phyloP scores from a whole-genome alignment of 1,284 basidiomycete species.

The Leccinum holopus region DNA sequence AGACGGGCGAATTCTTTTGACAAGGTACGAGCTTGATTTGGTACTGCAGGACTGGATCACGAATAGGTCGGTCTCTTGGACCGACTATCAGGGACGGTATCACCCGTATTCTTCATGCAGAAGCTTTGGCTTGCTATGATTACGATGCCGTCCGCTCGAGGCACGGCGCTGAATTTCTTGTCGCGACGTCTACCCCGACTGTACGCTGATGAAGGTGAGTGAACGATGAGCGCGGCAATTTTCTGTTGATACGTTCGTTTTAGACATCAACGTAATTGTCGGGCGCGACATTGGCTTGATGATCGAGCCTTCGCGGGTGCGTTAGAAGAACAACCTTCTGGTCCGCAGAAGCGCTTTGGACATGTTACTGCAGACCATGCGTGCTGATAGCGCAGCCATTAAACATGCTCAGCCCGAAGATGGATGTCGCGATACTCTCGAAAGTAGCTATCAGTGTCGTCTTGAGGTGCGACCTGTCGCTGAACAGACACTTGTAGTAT shows the following conservation, averaged over 20 bases:
- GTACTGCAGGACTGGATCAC: slow-evolving; percentile 15
- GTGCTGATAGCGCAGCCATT: slow-evolving; percentile 69
- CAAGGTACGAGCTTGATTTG: slow-evolving; percentile 54
- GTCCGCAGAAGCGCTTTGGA: slow-evolving; percentile 84
- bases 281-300: slow-evolving; percentile 88
- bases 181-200: slow-evolving; percentile 73
- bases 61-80: slow-evolving; percentile 79
- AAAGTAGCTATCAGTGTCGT: slow-evolving; percentile 80
- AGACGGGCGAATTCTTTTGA: slow-evolving; percentile 96
- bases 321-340: slow-evolving; percentile 87
- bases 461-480: slow-evolving; percentile 86
- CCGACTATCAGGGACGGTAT: slow-evolving; percentile 77
- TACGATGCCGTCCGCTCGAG: slow-evolving; percentile 83
- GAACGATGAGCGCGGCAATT: neutral
- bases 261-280: slow-evolving; percentile 74
- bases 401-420: slow-evolving; percentile 56
- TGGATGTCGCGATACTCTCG: slow-evolving; percentile 74
- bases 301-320: slow-evolving; percentile 90
- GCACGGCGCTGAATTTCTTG: slow-evolving; percentile 87
- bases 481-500: slow-evolving; percentile 92
- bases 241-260: slow-evolving; percentile 12
- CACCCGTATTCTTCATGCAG: slow-evolving; percentile 89
- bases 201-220: slow-evolving; percentile 66
- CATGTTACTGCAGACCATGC: slow-evolving; percentile 72
- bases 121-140: slow-evolving; percentile 94